Evolutionary conservation across 2,329 filamentous ascomycete genomes (phyloP).

Genomic region (Cordyceps farinosa): DNA sequence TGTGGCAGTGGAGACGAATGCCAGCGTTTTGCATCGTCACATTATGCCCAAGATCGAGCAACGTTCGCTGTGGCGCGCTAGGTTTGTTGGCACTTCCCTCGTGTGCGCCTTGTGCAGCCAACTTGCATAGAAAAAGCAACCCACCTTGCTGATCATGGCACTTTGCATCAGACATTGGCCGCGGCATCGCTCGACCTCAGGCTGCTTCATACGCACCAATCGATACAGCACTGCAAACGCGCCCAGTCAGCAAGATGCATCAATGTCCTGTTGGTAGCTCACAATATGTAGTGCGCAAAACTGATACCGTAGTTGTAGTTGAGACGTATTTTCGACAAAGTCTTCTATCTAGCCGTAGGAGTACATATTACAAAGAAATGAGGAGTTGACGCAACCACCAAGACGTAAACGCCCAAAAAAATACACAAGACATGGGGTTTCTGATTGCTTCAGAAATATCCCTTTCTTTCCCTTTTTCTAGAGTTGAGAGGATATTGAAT

Average conservation of each 20-base stretch:
- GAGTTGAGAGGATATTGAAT: slow-evolving; percentile 6
- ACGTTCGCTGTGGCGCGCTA: background rate
- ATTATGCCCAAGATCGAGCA: background rate
- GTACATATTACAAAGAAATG: slow-evolving; percentile 18
- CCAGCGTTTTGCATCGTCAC: background rate
- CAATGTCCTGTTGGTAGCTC: background rate
- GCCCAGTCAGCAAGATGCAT: background rate
- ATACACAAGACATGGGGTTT: slow-evolving; percentile 5
- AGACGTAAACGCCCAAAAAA: slow-evolving; percentile 16
- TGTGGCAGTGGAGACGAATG: background rate
- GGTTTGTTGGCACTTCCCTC: background rate
- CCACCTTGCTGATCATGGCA: background rate
- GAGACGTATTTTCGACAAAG: slow-evolving; percentile 10
- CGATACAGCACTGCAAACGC: background rate
- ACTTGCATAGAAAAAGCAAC: background rate
- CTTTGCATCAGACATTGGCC: background rate
- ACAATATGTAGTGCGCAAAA: background rate
- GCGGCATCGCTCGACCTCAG: background rate
- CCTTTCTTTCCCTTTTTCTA: background rate
- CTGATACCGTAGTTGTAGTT: background rate
- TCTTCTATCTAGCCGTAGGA: slow-evolving; percentile 18
- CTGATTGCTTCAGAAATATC: background rate
- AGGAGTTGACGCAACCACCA: slow-evolving; percentile 16
- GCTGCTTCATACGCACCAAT: background rate
- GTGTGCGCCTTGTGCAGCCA: background rate